phyloP scores from a whole-genome alignment of 2,329 filamentous ascomycete species.

The Beauveria brongniartii region DNA sequence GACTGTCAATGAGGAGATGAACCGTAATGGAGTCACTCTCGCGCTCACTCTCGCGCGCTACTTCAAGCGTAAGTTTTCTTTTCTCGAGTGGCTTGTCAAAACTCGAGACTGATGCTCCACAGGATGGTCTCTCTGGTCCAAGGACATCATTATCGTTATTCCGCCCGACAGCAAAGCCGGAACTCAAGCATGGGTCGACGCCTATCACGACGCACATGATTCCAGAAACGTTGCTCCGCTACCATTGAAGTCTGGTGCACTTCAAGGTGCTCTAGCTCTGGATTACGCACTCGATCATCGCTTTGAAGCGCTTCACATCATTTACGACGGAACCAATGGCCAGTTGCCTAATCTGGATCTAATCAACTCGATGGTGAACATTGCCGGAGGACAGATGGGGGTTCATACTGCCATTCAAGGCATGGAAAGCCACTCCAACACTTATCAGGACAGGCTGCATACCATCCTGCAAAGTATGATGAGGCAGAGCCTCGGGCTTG shows the following conservation, averaged over 20 bases:
- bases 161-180: constrained; percentile 83
- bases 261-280: constrained; percentile 88
- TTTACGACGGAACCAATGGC: constrained; percentile 93
- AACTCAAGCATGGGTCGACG: constrained; percentile 94
- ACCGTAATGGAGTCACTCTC: constrained; percentile 80
- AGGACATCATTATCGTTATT: constrained; percentile 91
- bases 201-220: constrained; percentile 87
- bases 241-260: constrained; percentile 81
- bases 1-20: constrained; percentile 70
- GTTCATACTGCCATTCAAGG: constrained; percentile 77
- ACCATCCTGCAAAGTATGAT: constrained; percentile 92
- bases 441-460: constrained; percentile 70
- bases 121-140: constrained; percentile 97
- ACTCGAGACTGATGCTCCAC: not conserved
- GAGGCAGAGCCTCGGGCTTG: constrained; percentile 80
- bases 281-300: constrained; percentile 81
- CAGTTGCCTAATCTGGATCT: constrained; percentile 93
- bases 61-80: constrained; percentile 61
- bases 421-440: constrained; percentile 75
- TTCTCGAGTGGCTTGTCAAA: not conserved
- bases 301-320: constrained; percentile 82
- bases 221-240: constrained; percentile 62
- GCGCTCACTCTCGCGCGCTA: constrained; percentile 84
- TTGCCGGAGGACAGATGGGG: constrained; percentile 87
- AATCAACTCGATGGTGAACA: constrained; percentile 85